Evolutionary conservation across 495 filamentous ascomycete species (phyloP), one percentile per base, ranked within the genome.

Genomic region (Hypoxylon intermedium): DNA sequence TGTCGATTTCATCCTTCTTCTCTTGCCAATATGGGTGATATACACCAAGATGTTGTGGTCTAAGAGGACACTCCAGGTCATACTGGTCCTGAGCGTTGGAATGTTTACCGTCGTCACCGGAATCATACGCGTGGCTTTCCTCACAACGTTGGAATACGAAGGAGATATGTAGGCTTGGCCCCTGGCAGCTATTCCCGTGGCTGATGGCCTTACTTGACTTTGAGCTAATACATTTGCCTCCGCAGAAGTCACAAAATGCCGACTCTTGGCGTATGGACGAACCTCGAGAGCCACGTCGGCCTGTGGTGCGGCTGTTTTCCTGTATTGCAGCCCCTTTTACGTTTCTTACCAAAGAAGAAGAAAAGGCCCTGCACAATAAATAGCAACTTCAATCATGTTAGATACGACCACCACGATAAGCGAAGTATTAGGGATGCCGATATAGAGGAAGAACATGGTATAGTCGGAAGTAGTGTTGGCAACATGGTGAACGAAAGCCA

Each of bases 241-340:
- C 16, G 33, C 18, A 73, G 59, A 21, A 67, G 67, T 2, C 64
- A 49, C 33, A 45, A 65, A 4, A 69, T 73, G 58, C 54, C 59
- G 12, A 60, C 48, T n/a, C 61, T 70, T 13, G 60, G 63, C 18
- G 47, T 67, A 4, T 73, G 71, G 72, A 73, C 67, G 26, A 67
- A 71, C 28, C 38, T 75, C 21, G 71, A 75, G 38, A 63, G 69
- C 24, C 71, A 75, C 40, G 59, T 67, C 41, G 72, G 70, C 2
- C 47, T 73, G 9, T 73, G 72, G 72, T 71, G 70, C 56, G 54
- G 59, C 13, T 73, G 62, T 28, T 75, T 71, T 36, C 71, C 72
- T 0, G 60, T 69, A 3, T 28, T 73, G 11, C 71, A 73, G 21
- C 69, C 69, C 2, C 20, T 75, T 15, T 31, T 73, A 3, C 72